These are phyloP conservation scores for Vigna trinervia DNA, from an alignment of 306 rosid species.

Conservation along the genomic window DNA sequence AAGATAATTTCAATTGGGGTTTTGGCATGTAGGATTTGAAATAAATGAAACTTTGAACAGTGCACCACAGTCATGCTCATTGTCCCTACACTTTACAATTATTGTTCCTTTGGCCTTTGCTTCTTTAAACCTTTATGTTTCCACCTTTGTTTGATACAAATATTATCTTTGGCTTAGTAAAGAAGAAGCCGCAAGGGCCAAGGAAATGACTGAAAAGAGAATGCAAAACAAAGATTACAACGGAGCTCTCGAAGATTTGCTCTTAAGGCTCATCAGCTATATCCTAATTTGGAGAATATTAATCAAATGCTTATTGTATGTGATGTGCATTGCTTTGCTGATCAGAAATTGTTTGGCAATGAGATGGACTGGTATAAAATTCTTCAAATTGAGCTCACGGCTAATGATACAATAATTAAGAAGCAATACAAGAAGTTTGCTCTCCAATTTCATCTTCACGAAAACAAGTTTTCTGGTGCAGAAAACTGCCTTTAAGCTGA, in stretches of 20 bases:
- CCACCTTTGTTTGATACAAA: too few species aligned
- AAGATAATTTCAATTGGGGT: too few species aligned
- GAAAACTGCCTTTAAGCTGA: conserved; percentile 93
- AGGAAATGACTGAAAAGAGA: conserved; percentile 77
- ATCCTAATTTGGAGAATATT: conserved; percentile 80
- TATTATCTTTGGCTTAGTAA: too few species aligned
- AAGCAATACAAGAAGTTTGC: conserved; percentile 92
- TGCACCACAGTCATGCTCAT: too few species aligned
- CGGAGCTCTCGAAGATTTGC: conserved; percentile 70
- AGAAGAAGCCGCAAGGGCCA: conserved; percentile 94
- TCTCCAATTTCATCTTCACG: conserved; percentile 80
- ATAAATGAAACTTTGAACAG: too few species aligned
- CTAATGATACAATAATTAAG: conserved; percentile 74
- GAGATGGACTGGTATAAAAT: conserved; percentile 85
- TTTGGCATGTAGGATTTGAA: too few species aligned
- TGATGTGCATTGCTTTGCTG: conserved; percentile 86
- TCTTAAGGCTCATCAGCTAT: conserved; percentile 72
- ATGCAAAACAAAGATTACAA: conserved; percentile 81
- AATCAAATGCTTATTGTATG: conserved; percentile 84
- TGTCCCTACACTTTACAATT: too few species aligned
- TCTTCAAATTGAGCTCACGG: conserved; percentile 75
- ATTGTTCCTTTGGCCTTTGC: too few species aligned
- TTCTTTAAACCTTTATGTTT: too few species aligned
- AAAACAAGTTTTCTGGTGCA: conserved; percentile 61
- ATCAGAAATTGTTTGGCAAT: conserved; percentile 57